phyloP scores from a whole-genome alignment of 805 yeast genomes.

The Wickerhamomyces hampshirensis region DNA sequence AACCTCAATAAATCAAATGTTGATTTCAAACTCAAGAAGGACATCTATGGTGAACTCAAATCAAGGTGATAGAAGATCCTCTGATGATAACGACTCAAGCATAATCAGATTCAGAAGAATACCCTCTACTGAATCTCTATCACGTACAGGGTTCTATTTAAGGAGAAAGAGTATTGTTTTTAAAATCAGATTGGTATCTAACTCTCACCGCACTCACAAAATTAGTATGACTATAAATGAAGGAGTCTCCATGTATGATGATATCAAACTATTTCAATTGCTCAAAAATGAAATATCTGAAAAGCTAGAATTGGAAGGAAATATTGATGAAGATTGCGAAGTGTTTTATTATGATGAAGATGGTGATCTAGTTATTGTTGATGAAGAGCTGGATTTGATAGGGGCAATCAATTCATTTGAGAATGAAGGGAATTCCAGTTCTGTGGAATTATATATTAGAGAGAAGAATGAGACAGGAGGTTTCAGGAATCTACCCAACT shows the following conservation, averaged over 20 bases:
- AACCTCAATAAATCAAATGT: conserved; percentile 16
- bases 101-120: conserved; percentile 9
- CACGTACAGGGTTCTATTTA: conserved; percentile 19
- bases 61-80: conserved; percentile 6
- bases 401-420: conserved; percentile 22
- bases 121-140: conserved; percentile 20
- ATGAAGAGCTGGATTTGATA: conserved; percentile 30
- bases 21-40: conserved; percentile 17
- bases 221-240: conserved; percentile 22
- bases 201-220: conserved; percentile 14
- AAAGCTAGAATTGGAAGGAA: conserved; percentile 18
- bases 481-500: background rate
- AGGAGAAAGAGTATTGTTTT: conserved; percentile 17
- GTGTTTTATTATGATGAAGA: conserved; percentile 36
- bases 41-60: conserved; percentile 7
- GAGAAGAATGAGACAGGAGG: background rate
- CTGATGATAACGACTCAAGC: conserved; percentile 8
- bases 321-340: conserved; percentile 17
- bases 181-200: conserved; percentile 12
- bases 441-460: conserved; percentile 15
- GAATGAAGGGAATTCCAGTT: conserved; percentile 1
- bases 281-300: conserved; percentile 21
- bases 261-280: conserved; percentile 18
- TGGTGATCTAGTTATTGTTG: conserved; percentile 30
- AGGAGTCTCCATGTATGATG: conserved; percentile 18